phyloP scores from a whole-genome alignment of 257 asterid genomes.

The Pogostemon cablin region DNA sequence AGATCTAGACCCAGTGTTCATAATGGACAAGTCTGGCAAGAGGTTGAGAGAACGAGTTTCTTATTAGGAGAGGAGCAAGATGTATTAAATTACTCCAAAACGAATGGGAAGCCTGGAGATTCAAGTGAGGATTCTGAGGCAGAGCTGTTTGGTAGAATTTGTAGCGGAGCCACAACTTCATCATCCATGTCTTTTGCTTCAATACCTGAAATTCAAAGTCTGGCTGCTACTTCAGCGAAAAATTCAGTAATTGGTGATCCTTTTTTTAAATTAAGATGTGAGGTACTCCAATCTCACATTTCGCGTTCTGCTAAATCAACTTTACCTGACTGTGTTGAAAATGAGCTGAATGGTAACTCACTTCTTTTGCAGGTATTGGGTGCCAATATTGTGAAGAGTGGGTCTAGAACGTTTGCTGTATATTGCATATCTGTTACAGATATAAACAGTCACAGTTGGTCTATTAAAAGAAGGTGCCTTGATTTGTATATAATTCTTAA shows the following conservation, averaged over 20 bases:
- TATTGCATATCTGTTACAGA: constrained; percentile 88
- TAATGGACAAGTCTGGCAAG: constrained; percentile 78
- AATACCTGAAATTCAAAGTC: constrained; percentile 60
- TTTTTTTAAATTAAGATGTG: constrained; percentile 78
- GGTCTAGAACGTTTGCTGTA: constrained; percentile 82
- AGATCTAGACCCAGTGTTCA: constrained; percentile 57
- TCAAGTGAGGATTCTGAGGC: constrained; percentile 80
- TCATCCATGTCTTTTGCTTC: constrained; percentile 67
- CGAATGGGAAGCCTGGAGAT: constrained; percentile 51
- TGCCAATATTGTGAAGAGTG: constrained; percentile 94
- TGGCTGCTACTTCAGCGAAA: constrained; percentile 62
- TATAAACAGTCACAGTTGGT: constrained; percentile 79
- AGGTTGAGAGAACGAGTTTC: constrained; percentile 76
- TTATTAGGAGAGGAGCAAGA: constrained; percentile 78
- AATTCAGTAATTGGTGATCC: constrained; percentile 67
- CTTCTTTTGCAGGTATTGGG: constrained; percentile 70
- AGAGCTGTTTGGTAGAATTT: constrained; percentile 59
- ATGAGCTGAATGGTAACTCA: constrained; percentile 28
- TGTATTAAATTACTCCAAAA: constrained; percentile 52
- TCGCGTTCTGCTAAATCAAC: constrained; percentile 23
- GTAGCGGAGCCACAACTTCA: constrained; percentile 71
- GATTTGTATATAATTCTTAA: constrained; percentile 23
- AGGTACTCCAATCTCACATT: constrained; percentile 56
- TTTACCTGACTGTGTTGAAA: constrained; percentile 29
- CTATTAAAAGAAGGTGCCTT: constrained; percentile 91